These are phyloP conservation scores for Plasmodium adleri DNA, from an alignment of 169 alveolate species.

Conservation along the genomic window DNA sequence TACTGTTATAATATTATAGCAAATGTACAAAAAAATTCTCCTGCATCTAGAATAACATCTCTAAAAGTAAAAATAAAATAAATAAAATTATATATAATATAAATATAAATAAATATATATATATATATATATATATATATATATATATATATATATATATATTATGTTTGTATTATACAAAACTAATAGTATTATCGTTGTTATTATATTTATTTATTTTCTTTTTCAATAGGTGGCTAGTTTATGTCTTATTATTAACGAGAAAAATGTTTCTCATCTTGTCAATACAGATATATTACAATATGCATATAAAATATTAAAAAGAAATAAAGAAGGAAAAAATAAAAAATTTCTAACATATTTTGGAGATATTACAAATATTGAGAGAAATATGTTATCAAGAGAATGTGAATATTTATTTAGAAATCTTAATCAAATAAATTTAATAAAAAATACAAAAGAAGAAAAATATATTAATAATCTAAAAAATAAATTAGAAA, in stretches of 20 bases:
- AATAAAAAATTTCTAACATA: slow-evolving; percentile 30
- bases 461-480: slow-evolving; percentile 36
- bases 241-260: slow-evolving; percentile 1
- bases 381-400: slow-evolving; percentile 10
- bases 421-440: slow-evolving; percentile 6
- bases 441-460: slow-evolving; percentile 1
- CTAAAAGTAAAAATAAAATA: slow-evolving; percentile 16
- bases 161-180: neutral
- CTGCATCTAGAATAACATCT: slow-evolving; percentile 33
- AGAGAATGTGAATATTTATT: slow-evolving; percentile 18
- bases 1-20: slow-evolving; percentile 25
- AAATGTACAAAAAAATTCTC: slow-evolving; percentile 18
- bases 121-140: neutral
- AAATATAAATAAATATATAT: neutral
- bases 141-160: neutral
- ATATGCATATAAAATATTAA: slow-evolving; percentile 55
- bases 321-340: slow-evolving; percentile 48
- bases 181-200: neutral
- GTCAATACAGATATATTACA: slow-evolving; percentile 11
- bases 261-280: neutral
- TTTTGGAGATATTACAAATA: slow-evolving; percentile 28
- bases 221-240: neutral
- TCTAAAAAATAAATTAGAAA: slow-evolving; percentile 22
- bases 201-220: neutral
- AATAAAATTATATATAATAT: neutral